phyloP scores from a whole-genome alignment of 2,329 filamentous ascomycete genomes.

The Drechslera avenae region DNA sequence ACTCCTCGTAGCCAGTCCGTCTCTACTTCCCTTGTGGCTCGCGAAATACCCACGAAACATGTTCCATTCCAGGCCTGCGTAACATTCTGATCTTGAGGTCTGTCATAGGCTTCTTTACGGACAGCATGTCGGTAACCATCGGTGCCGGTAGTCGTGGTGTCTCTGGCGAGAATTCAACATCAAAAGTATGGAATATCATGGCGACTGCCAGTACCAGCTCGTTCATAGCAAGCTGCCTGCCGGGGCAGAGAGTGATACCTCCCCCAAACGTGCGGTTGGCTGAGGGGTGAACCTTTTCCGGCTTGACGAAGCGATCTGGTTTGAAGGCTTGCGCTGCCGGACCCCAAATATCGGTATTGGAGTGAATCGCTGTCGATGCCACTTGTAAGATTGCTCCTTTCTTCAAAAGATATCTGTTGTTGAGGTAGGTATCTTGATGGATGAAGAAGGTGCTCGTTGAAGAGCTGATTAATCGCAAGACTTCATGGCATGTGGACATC shows the following conservation, averaged over 20 bases:
- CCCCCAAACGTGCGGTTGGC: background rate
- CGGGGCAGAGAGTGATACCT: background rate
- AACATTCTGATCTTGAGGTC: background rate
- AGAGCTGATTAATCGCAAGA: background rate
- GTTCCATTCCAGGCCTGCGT: background rate
- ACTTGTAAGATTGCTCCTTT: background rate
- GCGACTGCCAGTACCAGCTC: background rate
- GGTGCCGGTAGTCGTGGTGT: background rate
- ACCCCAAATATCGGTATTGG: background rate
- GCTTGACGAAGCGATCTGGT: background rate
- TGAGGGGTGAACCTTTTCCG: background rate
- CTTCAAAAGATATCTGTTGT: background rate
- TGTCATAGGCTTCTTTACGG: background rate
- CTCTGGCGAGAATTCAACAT: background rate
- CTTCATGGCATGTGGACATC: background rate
- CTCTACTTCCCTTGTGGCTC: background rate
- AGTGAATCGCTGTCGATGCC: background rate
- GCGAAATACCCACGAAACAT: background rate
- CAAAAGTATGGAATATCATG: slow-evolving; percentile 1
- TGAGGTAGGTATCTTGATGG: background rate
- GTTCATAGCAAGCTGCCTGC: background rate
- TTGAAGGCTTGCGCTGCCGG: background rate
- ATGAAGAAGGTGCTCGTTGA: background rate
- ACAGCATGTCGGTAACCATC: background rate
- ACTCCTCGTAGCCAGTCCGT: background rate